Base-by-base conservation (phyloP, 805 yeast genomes). In the Hanseniaspora thailandica region DNA sequence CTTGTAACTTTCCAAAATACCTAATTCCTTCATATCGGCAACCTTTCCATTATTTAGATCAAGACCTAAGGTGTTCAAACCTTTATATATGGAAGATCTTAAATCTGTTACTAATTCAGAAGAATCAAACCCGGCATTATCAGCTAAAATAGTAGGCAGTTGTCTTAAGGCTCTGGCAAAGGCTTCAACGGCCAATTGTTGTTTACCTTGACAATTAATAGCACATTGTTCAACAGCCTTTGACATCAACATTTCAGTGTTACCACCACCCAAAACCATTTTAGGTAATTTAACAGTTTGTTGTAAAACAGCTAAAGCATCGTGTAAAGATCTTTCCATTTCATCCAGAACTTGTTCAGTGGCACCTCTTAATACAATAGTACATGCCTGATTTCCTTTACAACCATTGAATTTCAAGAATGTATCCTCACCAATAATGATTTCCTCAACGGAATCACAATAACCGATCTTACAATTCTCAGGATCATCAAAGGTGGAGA, bases 331-430 rank as follows among this genome's bases (percentile, higher is more conserved):
- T 68, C 99, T 82, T 68, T 90, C 97, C 31, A 96, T 94, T 72
- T 93, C 98, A 59, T 89, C 97, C 57, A 94, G 74, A 2, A 90
- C 86, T 69, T 89, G 96, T 58, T 90, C 95, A 19, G 98, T 95
- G 39, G 98, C 97, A 60, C 98, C 98, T 67, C 99, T 79, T 60
- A 93, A 72, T 25, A 93, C 95, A 62, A 93, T 81, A 2, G 97
- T 88, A 74, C 98, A 93, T 5, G 97, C 97, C 69, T 86, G 86
- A 56, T 96, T 95, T 15, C 89, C 89, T 51, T 86, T 83, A 57
- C 90, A 95, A 30, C 98, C 99, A n/a, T 93, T 80, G 63, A 93
- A 93, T 68, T 84, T 86, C 57, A 89, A 78, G 78, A 87, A 84
- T 5, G 82, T 72, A 62, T 87, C 94, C 64, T 93, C 97, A 56